Evolutionary conservation across 371 early-diverging fungal species (phyloP).

Genomic region (Dichotomocladium elegans): DNA sequence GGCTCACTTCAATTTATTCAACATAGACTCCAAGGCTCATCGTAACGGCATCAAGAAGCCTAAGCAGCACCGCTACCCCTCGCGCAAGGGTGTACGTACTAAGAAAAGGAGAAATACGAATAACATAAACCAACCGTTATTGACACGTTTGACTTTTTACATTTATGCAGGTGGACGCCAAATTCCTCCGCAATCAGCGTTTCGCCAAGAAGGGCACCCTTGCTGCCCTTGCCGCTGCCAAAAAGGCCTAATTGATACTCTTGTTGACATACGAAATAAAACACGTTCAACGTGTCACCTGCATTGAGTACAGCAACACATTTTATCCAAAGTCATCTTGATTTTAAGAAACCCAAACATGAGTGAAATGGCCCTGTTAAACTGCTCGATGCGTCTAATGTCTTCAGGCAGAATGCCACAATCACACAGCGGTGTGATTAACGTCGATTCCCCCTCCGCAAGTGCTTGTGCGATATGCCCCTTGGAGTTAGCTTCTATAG

Average conservation of each 20-base stretch:
- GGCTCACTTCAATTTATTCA: no score
- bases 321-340: no score
- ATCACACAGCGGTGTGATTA: no score
- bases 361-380: background rate
- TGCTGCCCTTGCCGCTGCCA: conserved; percentile 46
- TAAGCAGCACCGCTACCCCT: conserved; percentile 80
- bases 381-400: background rate
- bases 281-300: no score
- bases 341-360: no score
- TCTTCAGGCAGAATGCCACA: background rate
- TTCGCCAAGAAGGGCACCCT: conserved; percentile 84
- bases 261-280: background rate
- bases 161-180: conserved; percentile 78
- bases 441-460: no score
- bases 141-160: background rate
- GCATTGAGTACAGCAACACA: no score
- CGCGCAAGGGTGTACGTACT: conserved; percentile 85
- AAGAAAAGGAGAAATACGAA: background rate
- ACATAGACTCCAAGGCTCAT: conserved; percentile 94
- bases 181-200: conserved; percentile 98
- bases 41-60: conserved; percentile 98
- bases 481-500: no score
- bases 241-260: conserved; percentile 5
- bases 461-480: no score
- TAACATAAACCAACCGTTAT: background rate